Evolutionary conservation across 1,284 basidiomycete species (phyloP).

Genomic region (Golubevia pallescens): DNA sequence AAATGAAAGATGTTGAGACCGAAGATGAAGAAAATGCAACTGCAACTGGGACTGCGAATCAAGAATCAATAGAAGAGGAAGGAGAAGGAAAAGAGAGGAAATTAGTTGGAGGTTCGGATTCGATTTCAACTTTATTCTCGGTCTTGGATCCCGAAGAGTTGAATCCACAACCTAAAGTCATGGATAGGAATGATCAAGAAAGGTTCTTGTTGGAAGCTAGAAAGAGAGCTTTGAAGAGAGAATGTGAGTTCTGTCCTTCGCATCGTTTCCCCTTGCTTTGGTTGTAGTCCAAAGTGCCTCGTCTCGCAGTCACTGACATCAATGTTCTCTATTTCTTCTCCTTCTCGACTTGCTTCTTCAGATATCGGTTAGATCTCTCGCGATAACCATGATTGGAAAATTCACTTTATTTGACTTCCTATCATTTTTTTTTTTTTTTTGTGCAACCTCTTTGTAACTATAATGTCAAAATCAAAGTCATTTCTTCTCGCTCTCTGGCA

Average conservation of each 20-base stretch:
- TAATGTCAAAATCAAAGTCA: no score
- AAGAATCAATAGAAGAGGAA: conserved; percentile 16
- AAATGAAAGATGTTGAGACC: conserved; percentile 12
- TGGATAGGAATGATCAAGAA: conserved; percentile 11
- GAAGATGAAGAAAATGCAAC: conserved; percentile 22
- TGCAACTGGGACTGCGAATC: conserved; percentile 10
- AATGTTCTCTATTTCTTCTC: no score
- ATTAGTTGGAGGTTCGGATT: conserved; percentile 10
- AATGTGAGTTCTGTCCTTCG: conserved; percentile 15
- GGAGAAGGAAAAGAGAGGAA: conserved; percentile 22
- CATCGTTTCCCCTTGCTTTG: no score
- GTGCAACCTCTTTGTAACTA: no score
- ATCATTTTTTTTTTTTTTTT: no score
- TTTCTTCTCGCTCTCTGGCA: no score
- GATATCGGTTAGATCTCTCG: no score
- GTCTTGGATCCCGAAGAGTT: conserved; percentile 78
- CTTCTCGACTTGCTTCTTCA: no score
- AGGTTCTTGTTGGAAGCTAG: conserved; percentile 16
- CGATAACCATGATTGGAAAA: no score
- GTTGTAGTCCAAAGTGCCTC: no score
- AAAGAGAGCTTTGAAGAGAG: conserved; percentile 19
- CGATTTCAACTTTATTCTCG: conserved; percentile 69
- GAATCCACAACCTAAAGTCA: conserved; percentile 68
- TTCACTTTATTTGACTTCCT: no score
- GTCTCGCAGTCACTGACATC: no score